Percentiles rank a stretch among this genome's conserved stretches.
phyloP scores from a whole-genome alignment of 2,329 filamentous ascomycete genomes.

The Daldinia eschscholtzii region DNA sequence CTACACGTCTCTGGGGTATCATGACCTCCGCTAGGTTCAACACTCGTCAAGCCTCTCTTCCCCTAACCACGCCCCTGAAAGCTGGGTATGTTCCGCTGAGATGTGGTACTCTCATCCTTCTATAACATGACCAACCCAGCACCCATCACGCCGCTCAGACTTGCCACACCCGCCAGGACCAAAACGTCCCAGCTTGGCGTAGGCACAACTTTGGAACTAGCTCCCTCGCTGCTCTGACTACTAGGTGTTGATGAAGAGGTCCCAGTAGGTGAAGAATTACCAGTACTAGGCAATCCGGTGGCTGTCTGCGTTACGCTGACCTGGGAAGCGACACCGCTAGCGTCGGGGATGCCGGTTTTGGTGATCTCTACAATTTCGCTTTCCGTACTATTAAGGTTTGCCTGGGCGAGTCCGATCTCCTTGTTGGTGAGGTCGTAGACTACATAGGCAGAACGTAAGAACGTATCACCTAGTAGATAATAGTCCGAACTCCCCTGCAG shows the following conservation, averaged over 20 bases:
- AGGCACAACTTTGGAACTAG: constrained; percentile 39
- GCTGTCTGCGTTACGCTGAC: constrained; percentile 44
- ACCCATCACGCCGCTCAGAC: constrained; percentile 48
- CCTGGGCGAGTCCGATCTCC: constrained; percentile 65
- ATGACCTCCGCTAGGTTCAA: constrained; percentile 4
- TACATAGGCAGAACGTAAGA: constrained; percentile 64
- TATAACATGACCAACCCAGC: constrained; percentile 47
- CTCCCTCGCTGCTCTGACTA: constrained; percentile 21
- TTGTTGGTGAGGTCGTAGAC: constrained; percentile 67
- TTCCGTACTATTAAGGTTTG: constrained; percentile 62
- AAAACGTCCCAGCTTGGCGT: constrained; percentile 44
- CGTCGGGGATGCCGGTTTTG: constrained; percentile 57
- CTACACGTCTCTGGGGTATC: constrained; percentile 5
- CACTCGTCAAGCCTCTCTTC: constrained; percentile 1
- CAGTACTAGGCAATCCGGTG: constrained; percentile 39
- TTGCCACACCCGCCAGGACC: constrained; percentile 41
- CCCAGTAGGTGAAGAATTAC: constrained; percentile 26
- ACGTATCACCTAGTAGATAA: constrained; percentile 62
- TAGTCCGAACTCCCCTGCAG: constrained; percentile 58
- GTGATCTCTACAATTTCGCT: constrained; percentile 62
- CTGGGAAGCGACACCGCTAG: constrained; percentile 60
- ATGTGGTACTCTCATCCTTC: constrained; percentile 3
- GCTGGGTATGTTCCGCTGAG: neutral
- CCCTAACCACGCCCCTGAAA: neutral
- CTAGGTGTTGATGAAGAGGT: constrained; percentile 36